Evolutionary conservation across 306 rosid genomes (phyloP), one percentile per base, ranked within the genome.

Genomic region (Styphnolobium japonicum): DNA sequence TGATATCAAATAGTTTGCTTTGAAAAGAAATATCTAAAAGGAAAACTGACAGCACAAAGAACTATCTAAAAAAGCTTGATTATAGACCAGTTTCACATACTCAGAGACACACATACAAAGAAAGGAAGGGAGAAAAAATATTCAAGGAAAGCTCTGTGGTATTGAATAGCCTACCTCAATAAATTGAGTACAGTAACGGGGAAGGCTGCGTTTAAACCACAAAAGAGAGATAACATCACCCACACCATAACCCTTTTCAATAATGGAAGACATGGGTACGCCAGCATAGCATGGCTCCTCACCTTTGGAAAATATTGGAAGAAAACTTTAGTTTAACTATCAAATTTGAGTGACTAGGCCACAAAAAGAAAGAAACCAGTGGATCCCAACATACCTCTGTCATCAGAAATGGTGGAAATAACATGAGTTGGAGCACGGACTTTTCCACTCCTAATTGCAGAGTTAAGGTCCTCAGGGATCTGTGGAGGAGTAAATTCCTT

Each of bases 221-320:
- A 96, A 78, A 62, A 96, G 97, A 78, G 99, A 93, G 85, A 93
- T 91, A 78, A 96, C 99, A 80, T 91, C 99, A 75, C 99, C 99
- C 46, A 93, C 97, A 71, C 99, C 97, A 42, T 71, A 79, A 62
- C 99, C 99, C 84, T 89, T 88, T 83, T 96, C 99, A 52, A 96
- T 84, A 77, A 96, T 96, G 80, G 97, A 91, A 76, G 99, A 96
- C 99, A 96, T 96, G 10, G 99, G 98, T 34, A 96, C 92, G 80
- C 99, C 99, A 80, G 93, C 97, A 90, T 96, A 96, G 89, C 97
- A 87, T 52, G 98, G 99, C 83, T 96, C 99, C 90, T 96, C 99
- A 68, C 99, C 99, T 96, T 79, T 68, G 64, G 67, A 83, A 73
- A 71, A 57, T 27, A 79, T 78, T n/a, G 62, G 71, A 83, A 46